These are phyloP conservation scores for Cladochytrium replicatum DNA, from an alignment of 192 early-diverging fungal species.

Conservation along the genomic window DNA sequence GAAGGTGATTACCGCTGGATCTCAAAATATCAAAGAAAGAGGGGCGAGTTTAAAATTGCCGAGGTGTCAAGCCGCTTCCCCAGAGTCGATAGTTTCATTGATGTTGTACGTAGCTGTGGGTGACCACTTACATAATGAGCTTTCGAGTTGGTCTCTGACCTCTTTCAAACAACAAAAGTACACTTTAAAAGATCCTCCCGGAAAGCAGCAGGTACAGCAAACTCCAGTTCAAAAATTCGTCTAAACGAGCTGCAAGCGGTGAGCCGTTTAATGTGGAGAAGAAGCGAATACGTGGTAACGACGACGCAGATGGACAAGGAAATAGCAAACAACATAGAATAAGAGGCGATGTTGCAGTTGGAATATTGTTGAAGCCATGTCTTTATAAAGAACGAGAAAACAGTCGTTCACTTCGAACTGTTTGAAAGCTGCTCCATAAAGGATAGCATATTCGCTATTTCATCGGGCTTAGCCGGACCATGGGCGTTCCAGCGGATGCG, in stretches of 20 bases:
- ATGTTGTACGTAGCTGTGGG: slow-evolving; percentile 58
- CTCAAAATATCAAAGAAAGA: slow-evolving; percentile 12
- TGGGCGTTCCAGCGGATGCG: too few species aligned
- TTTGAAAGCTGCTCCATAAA: too few species aligned
- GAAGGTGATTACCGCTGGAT: slow-evolving; percentile 26
- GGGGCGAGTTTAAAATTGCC: slow-evolving; percentile 82
- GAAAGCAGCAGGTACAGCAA: background rate
- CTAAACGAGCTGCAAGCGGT: background rate
- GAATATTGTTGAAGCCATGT: slow-evolving; percentile 24
- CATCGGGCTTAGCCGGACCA: too few species aligned
- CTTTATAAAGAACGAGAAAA: slow-evolving; percentile 28
- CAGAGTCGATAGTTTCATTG: slow-evolving; percentile 67
- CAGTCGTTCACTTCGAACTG: too few species aligned
- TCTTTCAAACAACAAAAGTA: too few species aligned
- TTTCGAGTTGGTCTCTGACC: background rate
- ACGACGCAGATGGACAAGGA: background rate
- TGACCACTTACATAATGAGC: slow-evolving; percentile 65
- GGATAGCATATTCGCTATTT: too few species aligned
- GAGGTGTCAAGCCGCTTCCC: slow-evolving; percentile 88
- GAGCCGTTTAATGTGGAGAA: slow-evolving; percentile 70
- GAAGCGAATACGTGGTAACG: slow-evolving; percentile 10
- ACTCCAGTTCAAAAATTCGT: background rate
- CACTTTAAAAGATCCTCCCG: too few species aligned
- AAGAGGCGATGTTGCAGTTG: too few species aligned
- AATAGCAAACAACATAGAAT: too few species aligned